These are phyloP conservation scores for Dendrobium officinale DNA, from an alignment of 106 monocot genomes.

Conservation along the genomic window DNA sequence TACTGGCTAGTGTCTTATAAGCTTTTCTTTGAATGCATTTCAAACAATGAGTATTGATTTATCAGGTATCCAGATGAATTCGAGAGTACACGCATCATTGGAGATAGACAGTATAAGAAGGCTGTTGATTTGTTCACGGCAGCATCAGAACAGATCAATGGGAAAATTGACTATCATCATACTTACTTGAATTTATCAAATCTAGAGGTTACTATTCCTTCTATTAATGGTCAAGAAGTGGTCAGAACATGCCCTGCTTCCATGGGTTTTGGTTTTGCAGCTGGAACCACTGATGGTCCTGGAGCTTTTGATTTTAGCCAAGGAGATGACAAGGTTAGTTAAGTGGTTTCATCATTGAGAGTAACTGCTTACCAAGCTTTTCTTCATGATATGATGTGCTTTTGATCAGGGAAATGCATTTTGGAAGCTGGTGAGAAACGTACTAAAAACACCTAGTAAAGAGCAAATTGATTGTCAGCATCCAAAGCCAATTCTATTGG, in stretches of 20 bases:
- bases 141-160: constrained; percentile 57
- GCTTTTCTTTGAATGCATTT: background rate
- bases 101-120: constrained; percentile 71
- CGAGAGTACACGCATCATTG: constrained; percentile 89
- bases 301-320: constrained; percentile 93
- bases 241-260: constrained; percentile 89
- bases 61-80: constrained; percentile 89
- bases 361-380: background rate
- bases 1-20: background rate
- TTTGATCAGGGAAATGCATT: constrained; percentile 75
- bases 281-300: constrained; percentile 97
- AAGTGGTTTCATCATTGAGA: background rate
- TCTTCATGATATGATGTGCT: constrained; percentile 7
- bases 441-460: constrained; percentile 63
- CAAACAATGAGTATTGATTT: background rate
- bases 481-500: constrained; percentile 91
- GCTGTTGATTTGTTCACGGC: constrained; percentile 73
- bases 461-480: constrained; percentile 71
- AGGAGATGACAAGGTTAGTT: constrained; percentile 75
- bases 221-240: constrained; percentile 22
- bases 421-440: constrained; percentile 74
- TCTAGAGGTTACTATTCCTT: constrained; percentile 48
- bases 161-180: constrained; percentile 83
- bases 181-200: constrained; percentile 65
- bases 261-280: constrained; percentile 94